Base-by-base conservation (phyloP, 495 filamentous ascomycete genomes). In the Podospora tetraspora region DNA sequence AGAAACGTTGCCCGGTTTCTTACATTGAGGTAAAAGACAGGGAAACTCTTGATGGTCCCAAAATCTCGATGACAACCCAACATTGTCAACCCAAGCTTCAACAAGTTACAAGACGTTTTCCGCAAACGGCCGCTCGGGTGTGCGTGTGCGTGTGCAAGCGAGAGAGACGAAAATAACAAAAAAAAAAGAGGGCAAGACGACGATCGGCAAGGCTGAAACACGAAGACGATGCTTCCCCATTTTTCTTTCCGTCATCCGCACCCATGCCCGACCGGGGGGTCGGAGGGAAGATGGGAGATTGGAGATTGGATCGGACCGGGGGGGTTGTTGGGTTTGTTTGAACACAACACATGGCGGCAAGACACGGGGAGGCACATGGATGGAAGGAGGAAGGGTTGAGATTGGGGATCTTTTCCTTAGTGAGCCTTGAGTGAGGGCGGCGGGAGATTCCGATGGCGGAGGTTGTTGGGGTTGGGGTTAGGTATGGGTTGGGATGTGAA, bases 121-220 rank as follows among this genome's bases (percentile, higher is more conserved):
- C 29, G 29, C 10, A 10, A 30, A 34, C 11, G 10, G 32, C 32
- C 32, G 11, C 1, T 3, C 34, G 34, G 12, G 2, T 37, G 3
- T 43, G 34, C 5, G 43, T 52, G 43, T 19, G 19, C 8, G 43
- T 19, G 19, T n/a, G 43, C 43, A 25, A 52, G 21, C 27, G 64
- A 21, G 9, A 21, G 9, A 57, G 56, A 60, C 37, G 27, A 58
- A 10, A 25, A 22, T 25, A 19, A 19, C 13, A 25, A 32, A 19
- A 56, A 27, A 25, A 32, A 19, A 56, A 27, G 8, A 57, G 25
- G 30, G 7, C 22, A 64, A 57, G 58, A 43, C 56, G 16, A 52
- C 16, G 72, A 74, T 74, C 71, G 66, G 64, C 72, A 71, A 66
- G 72, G 72, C 72, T 74, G 72, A 74, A 74, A 73, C 71, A 61